phyloP scores from a whole-genome alignment of 2,329 filamentous ascomycete species.

The Corniculantispora saksenae region DNA sequence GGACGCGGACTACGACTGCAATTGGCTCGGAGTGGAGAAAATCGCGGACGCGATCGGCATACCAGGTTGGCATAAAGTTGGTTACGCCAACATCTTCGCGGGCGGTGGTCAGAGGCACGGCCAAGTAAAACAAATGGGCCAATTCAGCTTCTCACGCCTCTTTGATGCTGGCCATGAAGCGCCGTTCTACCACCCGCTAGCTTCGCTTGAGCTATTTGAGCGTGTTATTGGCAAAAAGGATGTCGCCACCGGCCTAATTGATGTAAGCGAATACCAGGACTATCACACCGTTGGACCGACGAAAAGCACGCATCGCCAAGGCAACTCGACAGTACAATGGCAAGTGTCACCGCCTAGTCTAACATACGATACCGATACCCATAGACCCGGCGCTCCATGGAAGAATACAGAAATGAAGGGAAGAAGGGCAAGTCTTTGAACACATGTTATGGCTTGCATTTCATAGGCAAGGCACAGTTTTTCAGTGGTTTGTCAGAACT shows the following conservation, averaged over 20 bases:
- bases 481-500: too few species aligned
- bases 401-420: too few species aligned
- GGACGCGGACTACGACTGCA: conserved; percentile 59
- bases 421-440: too few species aligned
- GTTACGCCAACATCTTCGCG: conserved; percentile 67
- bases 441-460: too few species aligned
- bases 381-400: conserved; percentile 2
- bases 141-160: conserved; percentile 63
- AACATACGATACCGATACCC: not conserved
- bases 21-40: conserved; percentile 67
- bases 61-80: conserved; percentile 49
- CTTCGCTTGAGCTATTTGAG: conserved; percentile 2
- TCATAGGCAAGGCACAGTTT: too few species aligned
- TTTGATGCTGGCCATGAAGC: conserved; percentile 63
- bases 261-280: not conserved
- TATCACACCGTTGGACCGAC: not conserved
- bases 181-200: conserved; percentile 53
- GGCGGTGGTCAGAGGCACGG: conserved; percentile 65
- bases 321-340: conserved; percentile 1
- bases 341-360: not conserved
- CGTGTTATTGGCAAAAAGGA: not conserved
- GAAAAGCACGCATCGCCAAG: conserved; percentile 3
- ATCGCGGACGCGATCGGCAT: conserved; percentile 61
- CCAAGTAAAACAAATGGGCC: conserved; percentile 69
- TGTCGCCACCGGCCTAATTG: not conserved